Conservation (phyloP, 1,139 yeast genomes). For the Eremothecium gossypii region DNA sequence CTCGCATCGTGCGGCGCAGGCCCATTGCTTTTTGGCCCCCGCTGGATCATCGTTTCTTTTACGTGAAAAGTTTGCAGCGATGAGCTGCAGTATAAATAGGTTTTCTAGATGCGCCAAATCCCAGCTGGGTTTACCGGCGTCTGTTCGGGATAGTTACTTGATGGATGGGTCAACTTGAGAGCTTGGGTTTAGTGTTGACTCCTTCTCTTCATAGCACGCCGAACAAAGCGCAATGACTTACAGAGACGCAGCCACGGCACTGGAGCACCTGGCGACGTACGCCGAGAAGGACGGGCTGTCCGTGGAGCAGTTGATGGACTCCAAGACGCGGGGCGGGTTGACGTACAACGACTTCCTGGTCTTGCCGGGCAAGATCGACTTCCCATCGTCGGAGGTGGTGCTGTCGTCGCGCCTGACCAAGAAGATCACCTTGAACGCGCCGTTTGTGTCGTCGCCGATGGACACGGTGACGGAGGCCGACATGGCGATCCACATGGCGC, state of each 20-base stretch:
- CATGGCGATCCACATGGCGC: slow-evolving; percentile 98
- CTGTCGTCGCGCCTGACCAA: slow-evolving; percentile 84
- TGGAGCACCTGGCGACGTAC: slow-evolving; percentile 58
- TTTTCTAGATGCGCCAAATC: no score
- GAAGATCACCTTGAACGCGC: slow-evolving; percentile 83
- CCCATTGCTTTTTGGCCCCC: no score
- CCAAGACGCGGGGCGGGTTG: slow-evolving; percentile 84
- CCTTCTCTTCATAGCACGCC: not conserved
- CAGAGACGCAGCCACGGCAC: slow-evolving; percentile 56
- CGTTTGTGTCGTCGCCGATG: slow-evolving; percentile 98
- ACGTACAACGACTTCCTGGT: slow-evolving; percentile 94
- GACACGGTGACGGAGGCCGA: slow-evolving; percentile 96
- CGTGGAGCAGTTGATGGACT: slow-evolving; percentile 79
- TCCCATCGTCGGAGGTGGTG: slow-evolving; percentile 68
- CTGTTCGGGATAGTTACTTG: slow-evolving; percentile 1
- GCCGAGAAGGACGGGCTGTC: slow-evolving; percentile 75
- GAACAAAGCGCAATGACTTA: slow-evolving; percentile 20
- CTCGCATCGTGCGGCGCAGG: no score
- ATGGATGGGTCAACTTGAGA: not conserved
- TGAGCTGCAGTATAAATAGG: slow-evolving; percentile 3
- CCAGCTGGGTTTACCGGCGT: not conserved
- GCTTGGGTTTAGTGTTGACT: not conserved
- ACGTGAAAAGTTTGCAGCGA: slow-evolving; percentile 4
- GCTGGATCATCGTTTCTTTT: slow-evolving; percentile 1
- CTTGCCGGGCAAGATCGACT: slow-evolving; percentile 89